phyloP scores from a whole-genome alignment of 2,329 filamentous ascomycete genomes.

The Penicillium sp. region DNA sequence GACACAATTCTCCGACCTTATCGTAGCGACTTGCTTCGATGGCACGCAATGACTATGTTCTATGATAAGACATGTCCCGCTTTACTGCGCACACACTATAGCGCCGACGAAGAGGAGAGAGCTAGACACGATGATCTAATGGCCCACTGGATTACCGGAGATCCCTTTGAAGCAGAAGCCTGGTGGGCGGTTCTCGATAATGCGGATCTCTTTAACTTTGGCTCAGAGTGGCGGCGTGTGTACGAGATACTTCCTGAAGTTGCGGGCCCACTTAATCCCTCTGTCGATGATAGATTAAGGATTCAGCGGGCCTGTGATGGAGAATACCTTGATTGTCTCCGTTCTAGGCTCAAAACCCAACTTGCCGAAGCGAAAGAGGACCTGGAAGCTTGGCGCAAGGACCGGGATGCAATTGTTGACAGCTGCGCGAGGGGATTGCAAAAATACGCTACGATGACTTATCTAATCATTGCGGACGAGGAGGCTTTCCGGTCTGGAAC shows the following conservation, averaged over 20 bases:
- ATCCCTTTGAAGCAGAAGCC: too few species aligned
- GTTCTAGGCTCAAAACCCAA: not conserved
- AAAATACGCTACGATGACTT: not conserved
- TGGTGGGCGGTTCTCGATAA: too few species aligned
- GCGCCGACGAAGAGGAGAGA: too few species aligned
- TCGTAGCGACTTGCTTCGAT: too few species aligned
- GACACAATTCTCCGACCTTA: too few species aligned
- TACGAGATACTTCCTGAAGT: constrained; percentile 6
- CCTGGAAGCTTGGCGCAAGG: not conserved
- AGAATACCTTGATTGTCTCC: too few species aligned
- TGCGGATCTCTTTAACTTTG: not conserved
- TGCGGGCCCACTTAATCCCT: not conserved
- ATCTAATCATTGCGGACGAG: constrained; percentile 11
- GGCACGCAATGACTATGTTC: too few species aligned
- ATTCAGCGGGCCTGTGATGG: not conserved
- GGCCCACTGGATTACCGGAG: too few species aligned
- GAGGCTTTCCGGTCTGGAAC: constrained; percentile 12
- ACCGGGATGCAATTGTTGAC: constrained; percentile 1
- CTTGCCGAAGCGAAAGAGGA: not conserved
- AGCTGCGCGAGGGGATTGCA: not conserved
- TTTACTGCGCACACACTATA: too few species aligned
- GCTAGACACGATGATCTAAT: too few species aligned
- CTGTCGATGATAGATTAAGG: not conserved
- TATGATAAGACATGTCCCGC: too few species aligned
- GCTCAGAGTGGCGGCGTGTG: constrained; percentile 1